Evolutionary conservation across 805 yeast species (phyloP), one percentile per base, ranked within the genome.

Genomic region (Wickerhamomyces queroliae): DNA sequence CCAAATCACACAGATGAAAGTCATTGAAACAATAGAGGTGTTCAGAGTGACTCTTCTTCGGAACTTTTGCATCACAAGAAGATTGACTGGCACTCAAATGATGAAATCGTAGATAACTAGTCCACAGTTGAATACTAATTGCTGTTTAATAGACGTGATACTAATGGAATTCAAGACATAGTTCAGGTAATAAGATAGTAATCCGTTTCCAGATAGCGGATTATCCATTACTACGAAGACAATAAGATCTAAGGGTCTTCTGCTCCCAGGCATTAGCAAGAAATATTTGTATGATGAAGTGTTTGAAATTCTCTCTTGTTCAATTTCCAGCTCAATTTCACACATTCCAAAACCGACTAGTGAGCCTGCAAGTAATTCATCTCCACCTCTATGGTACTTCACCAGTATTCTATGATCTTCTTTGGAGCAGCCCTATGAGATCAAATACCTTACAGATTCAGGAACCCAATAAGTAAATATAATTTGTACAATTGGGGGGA

Each of bases 101-200:
- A 53, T 54, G 36, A 65, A 63, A 58, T 72, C 70, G 54, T 63
- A 72, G 38, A 69, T 54, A 67, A 64, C 67, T 43, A 74, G 61
- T 42, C 70, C 64, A 39, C 72, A 74, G 52, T 74, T 75, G 49
- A 74, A 65, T 38, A 63, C 49, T 36, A 74, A 63, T 52, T 75
- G 75, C 38, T 60, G 52, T 30, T 56, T 55, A n/a, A 62, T 55
- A 10, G 53, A 59, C 33, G 74, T 72, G 49, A 75, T 72, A 42
- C 81, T 80, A 51, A 76, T 73, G 17, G 76, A 68, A 42, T 60
- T 55, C 49, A 76, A 64, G 9, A 76, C n/a, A n/a, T n/a, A n/a
- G n/a, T 63, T 63, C 46, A 74, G 59, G 55, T 74, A 74, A 61
- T 71, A 73, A 3, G 75, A 66, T 16, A 72, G 72, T 37, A 73